Conservation (phyloP, 805 yeast species). For the Kuraishia hungarica region DNA sequence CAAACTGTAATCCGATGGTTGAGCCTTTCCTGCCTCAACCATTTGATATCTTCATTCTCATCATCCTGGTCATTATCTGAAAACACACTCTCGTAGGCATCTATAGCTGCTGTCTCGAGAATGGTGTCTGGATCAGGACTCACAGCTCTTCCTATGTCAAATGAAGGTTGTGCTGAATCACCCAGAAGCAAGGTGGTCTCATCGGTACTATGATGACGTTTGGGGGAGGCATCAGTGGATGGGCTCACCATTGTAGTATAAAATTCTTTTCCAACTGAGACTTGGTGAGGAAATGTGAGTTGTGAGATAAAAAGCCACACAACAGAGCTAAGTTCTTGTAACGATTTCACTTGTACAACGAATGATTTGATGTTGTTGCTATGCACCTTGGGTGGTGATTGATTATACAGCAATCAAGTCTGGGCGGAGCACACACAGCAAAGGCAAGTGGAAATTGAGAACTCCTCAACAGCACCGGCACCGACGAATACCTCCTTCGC, state of each 20-base stretch:
- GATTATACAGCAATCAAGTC: neutral
- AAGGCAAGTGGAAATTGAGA: neutral
- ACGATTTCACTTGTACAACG: too few relatives aligned
- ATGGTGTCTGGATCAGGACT: slow-evolving; percentile 4
- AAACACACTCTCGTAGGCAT: slow-evolving; percentile 28
- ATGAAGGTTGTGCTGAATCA: neutral
- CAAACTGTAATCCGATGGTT: slow-evolving; percentile 37
- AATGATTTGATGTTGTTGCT: neutral
- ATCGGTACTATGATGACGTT: neutral
- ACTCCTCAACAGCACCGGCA: neutral
- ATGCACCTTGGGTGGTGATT: neutral
- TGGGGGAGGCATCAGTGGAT: neutral
- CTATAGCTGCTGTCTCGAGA: slow-evolving; percentile 9
- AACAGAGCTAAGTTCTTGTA: too few relatives aligned
- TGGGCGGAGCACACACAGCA: neutral
- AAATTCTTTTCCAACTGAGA: too few relatives aligned
- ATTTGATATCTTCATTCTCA: slow-evolving; percentile 34
- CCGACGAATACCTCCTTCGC: neutral
- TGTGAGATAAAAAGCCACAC: too few relatives aligned
- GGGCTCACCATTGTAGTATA: neutral
- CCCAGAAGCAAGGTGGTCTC: neutral
- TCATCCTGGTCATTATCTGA: slow-evolving; percentile 25
- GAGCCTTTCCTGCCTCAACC: slow-evolving; percentile 42
- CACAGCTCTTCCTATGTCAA: neutral
- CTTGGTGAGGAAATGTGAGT: too few relatives aligned